phyloP scores from a whole-genome alignment of 441 rosid genomes.

The Syzygium syzygioides region DNA sequence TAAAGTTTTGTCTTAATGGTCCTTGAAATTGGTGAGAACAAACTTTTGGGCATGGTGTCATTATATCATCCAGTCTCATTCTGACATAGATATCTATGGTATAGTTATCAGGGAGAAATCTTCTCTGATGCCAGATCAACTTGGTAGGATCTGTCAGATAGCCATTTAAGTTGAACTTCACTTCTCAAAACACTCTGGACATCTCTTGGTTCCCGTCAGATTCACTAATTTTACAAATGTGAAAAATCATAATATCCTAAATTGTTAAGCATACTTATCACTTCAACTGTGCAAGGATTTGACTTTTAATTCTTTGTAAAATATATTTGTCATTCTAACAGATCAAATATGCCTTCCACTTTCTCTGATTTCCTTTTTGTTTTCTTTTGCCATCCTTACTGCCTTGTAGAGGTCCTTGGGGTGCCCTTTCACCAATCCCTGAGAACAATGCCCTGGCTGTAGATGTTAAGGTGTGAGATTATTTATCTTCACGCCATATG shows the following conservation, averaged over 20 bases:
- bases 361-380: neutral
- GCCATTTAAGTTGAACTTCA: neutral
- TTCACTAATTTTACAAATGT: neutral
- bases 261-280: neutral
- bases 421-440: slow-evolving; percentile 88
- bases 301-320: neutral
- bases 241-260: neutral
- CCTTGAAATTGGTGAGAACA: neutral
- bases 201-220: neutral
- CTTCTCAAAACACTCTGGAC: neutral
- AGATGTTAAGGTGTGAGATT: slow-evolving; percentile 54
- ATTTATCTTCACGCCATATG: neutral
- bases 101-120: neutral
- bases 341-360: neutral
- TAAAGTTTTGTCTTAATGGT: neutral
- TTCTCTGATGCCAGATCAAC: neutral
- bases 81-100: neutral
- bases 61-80: neutral
- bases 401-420: slow-evolving; percentile 90
- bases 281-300: neutral
- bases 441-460: slow-evolving; percentile 89
- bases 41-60: neutral
- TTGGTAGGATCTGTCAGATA: neutral
- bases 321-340: neutral
- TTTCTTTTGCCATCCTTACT: slow-evolving; percentile 1